Evolutionary conservation across 345 rosid genomes (phyloP), one percentile per base, ranked within the genome.

Genomic region (Ceriops decandra): DNA sequence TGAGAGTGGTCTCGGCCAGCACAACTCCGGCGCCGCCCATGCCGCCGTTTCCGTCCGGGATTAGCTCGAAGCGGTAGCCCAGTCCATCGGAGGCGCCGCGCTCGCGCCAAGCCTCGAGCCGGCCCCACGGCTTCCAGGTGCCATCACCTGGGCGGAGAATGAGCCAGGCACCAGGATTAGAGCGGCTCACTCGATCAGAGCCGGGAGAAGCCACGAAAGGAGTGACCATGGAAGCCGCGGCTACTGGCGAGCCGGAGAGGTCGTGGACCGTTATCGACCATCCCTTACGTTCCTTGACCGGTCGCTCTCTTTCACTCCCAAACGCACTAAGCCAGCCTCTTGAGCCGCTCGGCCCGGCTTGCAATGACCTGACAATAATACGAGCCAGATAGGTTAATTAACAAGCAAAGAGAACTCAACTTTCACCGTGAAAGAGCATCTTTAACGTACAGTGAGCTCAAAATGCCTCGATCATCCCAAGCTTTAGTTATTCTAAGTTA

Each of bases 31-130:
- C 85, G 0, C 82, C 87, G 27, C 88, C 78, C 13, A 68, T 68
- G 2, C 74, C 61, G 28, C 71, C 72, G 46, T 42, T 68, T 7
- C 87, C 76, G 61, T 92, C 95, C 0, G 91, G 91, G 9, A 86
- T 87, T 4, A 90, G 84, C 72, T 88, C 90, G 21, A 92, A 90
- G 26, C 97, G 85, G 67, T 85, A 88, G 1, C 97, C 98, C 0
- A 92, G 87, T 0, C 95, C 88, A 17, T 86, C 87, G 0, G 87
- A 80, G 7, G 84, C 72, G 7, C 91, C 91, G 1, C 91, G 95
- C 82, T 88, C 97, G 22, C 98, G 88, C 97, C 97, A 93, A 2
- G 98, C 97, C 79, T 93, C 93, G 7, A 93, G 92, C 2, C 95
- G 79, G 0, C 93, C 98, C 98, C 97, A 93, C 0, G 97, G 97